Base-by-base conservation (phyloP, 805 yeast genomes). In the Candida hungchunana region DNA sequence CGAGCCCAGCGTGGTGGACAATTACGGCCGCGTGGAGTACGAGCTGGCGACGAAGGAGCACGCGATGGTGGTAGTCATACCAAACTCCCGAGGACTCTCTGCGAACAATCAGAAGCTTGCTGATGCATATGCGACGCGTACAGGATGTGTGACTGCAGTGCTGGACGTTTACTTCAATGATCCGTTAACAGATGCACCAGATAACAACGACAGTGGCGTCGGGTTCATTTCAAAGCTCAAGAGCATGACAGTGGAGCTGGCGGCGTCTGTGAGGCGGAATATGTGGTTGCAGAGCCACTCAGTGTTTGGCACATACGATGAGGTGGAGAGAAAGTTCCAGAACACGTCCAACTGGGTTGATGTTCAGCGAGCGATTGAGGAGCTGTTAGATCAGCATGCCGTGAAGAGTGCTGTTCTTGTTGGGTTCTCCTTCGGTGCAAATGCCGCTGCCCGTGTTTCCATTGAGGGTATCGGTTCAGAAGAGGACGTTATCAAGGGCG, bases 101-200 rank as follows among this genome's bases (percentile, higher is more conserved):
- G 33, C 40, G 3, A 50, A 51, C 34, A 51, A 51, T 20, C 35
- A 46, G 35, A 51, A 51, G 31, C 30, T 51, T 2, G 55, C 56
- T 1, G 56, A 51, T 36, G 56, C 55, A 0, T 51, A 51, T 28
- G 46, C 56, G 0, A 45, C 51, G 4, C 42, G 56, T 23, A 45
- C 56, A 5, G 56, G 56, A 2, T 51, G 56, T 40, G 56, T 51
- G 14, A 46, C 49, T 26, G 53, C 55, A 2, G 23, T 51, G 10
- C 18, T 51, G 10, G 56, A 51, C 26, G 24, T 48, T 3, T 51
- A 51, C 37, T 47, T 43, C 23, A 30, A 40, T 23, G 55, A 51
- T 31, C 41, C 51, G 5, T 36, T 51, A 23, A n/a, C 36, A 3
- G 47, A 41, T 20, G 4, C 31, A 2, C 40, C 35, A 15, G 38